Conservation (phyloP, 1,284 basidiomycete species). For the Ganoderma resinaceum region DNA sequence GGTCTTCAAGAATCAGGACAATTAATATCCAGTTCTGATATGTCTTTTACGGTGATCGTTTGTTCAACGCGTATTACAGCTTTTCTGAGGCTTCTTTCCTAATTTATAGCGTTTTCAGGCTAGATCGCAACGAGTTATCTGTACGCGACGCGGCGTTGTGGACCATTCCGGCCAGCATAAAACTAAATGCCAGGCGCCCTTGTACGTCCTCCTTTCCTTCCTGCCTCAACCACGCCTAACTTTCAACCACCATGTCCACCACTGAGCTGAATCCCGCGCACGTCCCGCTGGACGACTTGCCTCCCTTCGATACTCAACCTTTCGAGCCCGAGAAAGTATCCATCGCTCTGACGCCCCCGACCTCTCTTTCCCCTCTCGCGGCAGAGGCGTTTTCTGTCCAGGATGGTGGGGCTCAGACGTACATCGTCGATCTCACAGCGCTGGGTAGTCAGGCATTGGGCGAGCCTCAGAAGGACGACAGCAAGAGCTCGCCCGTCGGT, state of each 20-base stretch:
- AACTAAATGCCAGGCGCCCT: neutral
- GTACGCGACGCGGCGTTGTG: neutral
- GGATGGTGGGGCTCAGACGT: constrained; percentile 15
- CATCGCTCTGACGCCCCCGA: neutral
- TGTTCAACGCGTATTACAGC: too few species aligned
- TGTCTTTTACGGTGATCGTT: too few species aligned
- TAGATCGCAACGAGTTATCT: too few species aligned
- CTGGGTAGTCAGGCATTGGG: neutral
- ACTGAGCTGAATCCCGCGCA: neutral
- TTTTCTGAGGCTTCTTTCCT: too few species aligned
- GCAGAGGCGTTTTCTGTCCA: neutral
- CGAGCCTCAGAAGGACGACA: neutral
- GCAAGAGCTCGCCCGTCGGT: neutral
- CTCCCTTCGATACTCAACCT: neutral
- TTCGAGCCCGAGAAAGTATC: neutral
- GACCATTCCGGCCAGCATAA: neutral
- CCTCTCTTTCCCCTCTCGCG: neutral
- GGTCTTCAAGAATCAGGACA: neutral
- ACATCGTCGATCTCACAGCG: constrained; percentile 32
- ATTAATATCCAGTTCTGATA: neutral
- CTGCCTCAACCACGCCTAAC: neutral
- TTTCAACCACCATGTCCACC: neutral
- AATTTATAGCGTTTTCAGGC: too few species aligned
- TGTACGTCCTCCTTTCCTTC: neutral
- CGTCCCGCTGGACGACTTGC: neutral